Percentiles rank a stretch among this genome's conserved stretches.
phyloP scores from a whole-genome alignment of 23 red algal genomes.

The Gracilaria caudata region DNA sequence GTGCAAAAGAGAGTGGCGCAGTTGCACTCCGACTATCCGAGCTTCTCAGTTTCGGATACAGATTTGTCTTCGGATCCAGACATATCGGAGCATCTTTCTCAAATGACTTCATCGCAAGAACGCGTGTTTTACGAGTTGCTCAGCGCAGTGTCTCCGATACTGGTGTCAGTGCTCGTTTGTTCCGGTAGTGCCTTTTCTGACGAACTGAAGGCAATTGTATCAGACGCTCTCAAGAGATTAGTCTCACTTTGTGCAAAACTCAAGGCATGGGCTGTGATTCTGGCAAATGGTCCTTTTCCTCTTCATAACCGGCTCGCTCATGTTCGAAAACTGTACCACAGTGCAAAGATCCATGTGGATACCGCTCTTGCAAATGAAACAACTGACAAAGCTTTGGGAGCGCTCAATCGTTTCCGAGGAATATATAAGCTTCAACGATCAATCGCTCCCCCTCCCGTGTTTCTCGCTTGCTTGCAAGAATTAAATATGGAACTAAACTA shows the following conservation, averaged over 20 bases:
- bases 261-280: slow-evolving; percentile 23
- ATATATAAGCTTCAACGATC: slow-evolving; percentile 17
- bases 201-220: neutral
- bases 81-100: slow-evolving; percentile 21
- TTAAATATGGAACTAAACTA: slow-evolving; percentile 14
- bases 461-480: slow-evolving; percentile 55
- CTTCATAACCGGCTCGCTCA: neutral
- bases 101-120: slow-evolving; percentile 39
- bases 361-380: neutral
- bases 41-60: slow-evolving; percentile 6
- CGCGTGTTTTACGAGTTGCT: slow-evolving; percentile 43
- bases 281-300: slow-evolving; percentile 48
- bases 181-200: neutral
- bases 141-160: slow-evolving; percentile 25
- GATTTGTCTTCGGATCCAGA: slow-evolving; percentile 18
- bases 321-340: slow-evolving; percentile 33
- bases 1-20: slow-evolving; percentile 29
- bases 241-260: slow-evolving; percentile 22
- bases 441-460: neutral
- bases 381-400: neutral
- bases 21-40: neutral
- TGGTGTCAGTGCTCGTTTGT: slow-evolving; percentile 28
- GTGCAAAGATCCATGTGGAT: slow-evolving; percentile 10
- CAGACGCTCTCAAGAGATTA: slow-evolving; percentile 33
- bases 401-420: slow-evolving; percentile 42